These are phyloP conservation scores for Phytophthora kernoviae DNA, from an alignment of 352 stramenopile species.

Conservation along the genomic window DNA sequence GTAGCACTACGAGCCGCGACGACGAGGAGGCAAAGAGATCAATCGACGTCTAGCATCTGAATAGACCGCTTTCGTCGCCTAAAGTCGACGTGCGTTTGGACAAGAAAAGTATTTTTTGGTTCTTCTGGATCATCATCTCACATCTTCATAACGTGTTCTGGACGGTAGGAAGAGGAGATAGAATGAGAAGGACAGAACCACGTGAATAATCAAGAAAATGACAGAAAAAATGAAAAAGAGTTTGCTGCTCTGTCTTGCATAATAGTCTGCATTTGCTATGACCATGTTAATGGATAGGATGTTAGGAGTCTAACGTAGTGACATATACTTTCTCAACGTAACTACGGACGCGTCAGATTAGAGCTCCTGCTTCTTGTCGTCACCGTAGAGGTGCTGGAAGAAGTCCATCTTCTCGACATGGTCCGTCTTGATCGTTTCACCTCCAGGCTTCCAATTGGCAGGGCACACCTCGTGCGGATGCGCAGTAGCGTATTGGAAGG, in stretches of 20 bases:
- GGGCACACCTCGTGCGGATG: constrained; percentile 87
- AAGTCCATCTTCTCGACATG: constrained; percentile 86
- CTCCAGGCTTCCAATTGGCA: constrained; percentile 85
- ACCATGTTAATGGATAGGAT: no score
- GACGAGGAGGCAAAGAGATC: background rate
- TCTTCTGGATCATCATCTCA: background rate
- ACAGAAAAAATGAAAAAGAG: constrained; percentile 10
- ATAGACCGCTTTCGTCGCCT: no score
- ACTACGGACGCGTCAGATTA: no score
- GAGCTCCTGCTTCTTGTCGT: constrained; percentile 58
- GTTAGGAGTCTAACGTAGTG: background rate
- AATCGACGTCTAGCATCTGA: background rate
- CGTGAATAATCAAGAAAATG: constrained; percentile 31
- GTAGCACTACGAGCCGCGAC: background rate
- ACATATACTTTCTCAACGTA: background rate
- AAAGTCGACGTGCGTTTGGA: constrained; percentile 3
- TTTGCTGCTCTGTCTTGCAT: background rate
- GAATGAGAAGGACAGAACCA: constrained; percentile 12
- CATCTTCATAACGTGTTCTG: constrained; percentile 14
- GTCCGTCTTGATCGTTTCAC: constrained; percentile 86
- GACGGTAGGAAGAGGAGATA: constrained; percentile 5
- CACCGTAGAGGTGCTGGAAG: constrained; percentile 82
- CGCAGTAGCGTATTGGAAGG: constrained; percentile 76
- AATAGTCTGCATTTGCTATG: background rate
- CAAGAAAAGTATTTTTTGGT: constrained; percentile 29